Conservation (phyloP, 768 basidiomycete species). For the Auricularia heimuer region DNA sequence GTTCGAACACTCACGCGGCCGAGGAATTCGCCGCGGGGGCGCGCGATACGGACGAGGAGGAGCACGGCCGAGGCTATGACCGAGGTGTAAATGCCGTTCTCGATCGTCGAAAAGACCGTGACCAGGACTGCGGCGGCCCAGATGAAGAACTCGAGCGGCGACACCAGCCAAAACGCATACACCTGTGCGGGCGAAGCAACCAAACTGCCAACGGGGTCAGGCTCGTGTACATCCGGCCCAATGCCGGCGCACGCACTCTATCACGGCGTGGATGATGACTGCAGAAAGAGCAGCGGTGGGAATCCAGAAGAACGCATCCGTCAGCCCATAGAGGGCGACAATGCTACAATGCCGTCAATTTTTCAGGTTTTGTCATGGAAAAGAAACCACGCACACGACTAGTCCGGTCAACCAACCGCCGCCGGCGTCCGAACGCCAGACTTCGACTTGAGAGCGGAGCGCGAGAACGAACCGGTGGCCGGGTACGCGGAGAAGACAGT, state of each 20-base stretch:
- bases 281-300: slow-evolving; percentile 67
- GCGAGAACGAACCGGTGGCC: slow-evolving; percentile 96
- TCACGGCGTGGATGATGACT: slow-evolving; percentile 89
- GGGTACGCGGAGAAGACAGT: slow-evolving; percentile 88
- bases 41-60: slow-evolving; percentile 76
- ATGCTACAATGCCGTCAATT: slow-evolving; percentile 23
- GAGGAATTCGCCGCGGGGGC: slow-evolving; percentile 83
- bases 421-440: slow-evolving; percentile 95
- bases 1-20: slow-evolving; percentile 64
- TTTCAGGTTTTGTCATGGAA: no score
- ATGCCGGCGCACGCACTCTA: slow-evolving; percentile 28
- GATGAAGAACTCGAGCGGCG: slow-evolving; percentile 86
- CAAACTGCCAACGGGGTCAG: slow-evolving; percentile 29
- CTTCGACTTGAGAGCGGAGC: slow-evolving; percentile 93
- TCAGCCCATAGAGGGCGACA: slow-evolving; percentile 89
- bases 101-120: slow-evolving; percentile 89
- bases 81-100: slow-evolving; percentile 85
- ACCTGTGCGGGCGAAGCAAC: slow-evolving; percentile 76
- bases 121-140: slow-evolving; percentile 80
- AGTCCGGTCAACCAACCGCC: slow-evolving; percentile 73
- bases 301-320: slow-evolving; percentile 87
- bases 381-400: slow-evolving; percentile 39
- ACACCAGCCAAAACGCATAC: slow-evolving; percentile 88
- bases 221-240: slow-evolving; percentile 2
- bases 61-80: slow-evolving; percentile 70